Percentiles rank a stretch among this genome's conserved stretches.
These are phyloP conservation scores for Pseudoturritis turrita DNA, from an alignment of 345 rosid genomes.

Conservation along the genomic window DNA sequence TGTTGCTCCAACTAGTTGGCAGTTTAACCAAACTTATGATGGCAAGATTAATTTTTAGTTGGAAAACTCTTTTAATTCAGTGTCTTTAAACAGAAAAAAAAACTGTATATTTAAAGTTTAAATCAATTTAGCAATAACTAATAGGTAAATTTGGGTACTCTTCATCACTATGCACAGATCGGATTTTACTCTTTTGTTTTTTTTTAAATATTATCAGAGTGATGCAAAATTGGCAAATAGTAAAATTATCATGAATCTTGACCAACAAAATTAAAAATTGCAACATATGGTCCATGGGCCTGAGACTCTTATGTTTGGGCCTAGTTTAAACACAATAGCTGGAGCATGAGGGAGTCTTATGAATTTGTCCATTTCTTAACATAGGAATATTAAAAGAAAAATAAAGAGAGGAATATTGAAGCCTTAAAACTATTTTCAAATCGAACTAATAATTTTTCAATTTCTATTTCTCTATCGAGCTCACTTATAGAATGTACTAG, in stretches of 20 bases:
- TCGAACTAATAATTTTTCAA: no score
- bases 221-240: not conserved
- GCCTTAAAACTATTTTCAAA: not conserved
- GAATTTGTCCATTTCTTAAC: no score
- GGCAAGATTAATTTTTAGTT: conserved; percentile 12
- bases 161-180: not conserved
- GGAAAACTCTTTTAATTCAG: not conserved
- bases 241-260: no score
- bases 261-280: not conserved
- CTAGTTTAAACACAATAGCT: not conserved
- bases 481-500: not conserved
- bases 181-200: not conserved
- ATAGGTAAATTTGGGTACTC: not conserved
- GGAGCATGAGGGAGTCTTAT: not conserved
- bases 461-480: not conserved
- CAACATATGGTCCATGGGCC: no score
- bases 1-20: conserved; percentile 13
- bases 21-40: conserved; percentile 10
- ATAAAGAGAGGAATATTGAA: no score
- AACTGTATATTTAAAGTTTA: not conserved
- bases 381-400: not conserved
- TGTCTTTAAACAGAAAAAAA: no score
- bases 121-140: no score
- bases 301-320: not conserved
- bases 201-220: not conserved